These are phyloP conservation scores for Pistacia vera DNA, from an alignment of 345 rosid genomes.

Conservation along the genomic window DNA sequence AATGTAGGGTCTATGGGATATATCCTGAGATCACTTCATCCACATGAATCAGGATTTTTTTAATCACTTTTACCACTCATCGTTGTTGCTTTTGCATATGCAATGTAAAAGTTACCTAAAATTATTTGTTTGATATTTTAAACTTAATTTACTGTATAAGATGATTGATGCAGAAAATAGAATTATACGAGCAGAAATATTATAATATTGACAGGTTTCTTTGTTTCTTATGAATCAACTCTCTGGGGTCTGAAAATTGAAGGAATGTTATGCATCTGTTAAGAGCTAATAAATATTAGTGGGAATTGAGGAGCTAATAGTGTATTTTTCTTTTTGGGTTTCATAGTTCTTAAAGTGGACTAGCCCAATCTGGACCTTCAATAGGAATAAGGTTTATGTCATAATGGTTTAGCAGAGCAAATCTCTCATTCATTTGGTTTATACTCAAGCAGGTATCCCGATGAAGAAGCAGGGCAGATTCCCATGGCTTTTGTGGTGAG, in stretches of 20 bases:
- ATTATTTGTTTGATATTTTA: not conserved
- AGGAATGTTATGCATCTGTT: not conserved
- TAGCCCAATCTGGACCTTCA: not conserved
- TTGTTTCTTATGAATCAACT: not conserved
- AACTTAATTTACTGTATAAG: not conserved
- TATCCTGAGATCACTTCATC: not conserved
- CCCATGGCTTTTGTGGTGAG: constrained; percentile 98
- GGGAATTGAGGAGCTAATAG: not conserved
- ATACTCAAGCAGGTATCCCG: constrained; percentile 67
- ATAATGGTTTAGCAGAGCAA: not conserved
- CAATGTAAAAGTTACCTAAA: no score
- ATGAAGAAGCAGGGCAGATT: constrained; percentile 91
- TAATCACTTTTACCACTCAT: not conserved
- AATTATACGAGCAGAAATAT: not conserved
- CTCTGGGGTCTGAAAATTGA: not conserved
- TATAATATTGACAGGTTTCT: not conserved
- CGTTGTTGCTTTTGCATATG: not conserved
- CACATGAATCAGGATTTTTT: not conserved
- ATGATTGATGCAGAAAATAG: not conserved
- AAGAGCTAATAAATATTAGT: not conserved
- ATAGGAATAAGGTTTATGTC: not conserved
- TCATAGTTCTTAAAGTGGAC: not conserved
- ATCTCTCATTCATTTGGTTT: not conserved
- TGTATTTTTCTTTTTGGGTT: not conserved
- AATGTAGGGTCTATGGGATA: not conserved